Conservation (phyloP, 257 asterid genomes). For the Catharanthus roseus region DNA sequence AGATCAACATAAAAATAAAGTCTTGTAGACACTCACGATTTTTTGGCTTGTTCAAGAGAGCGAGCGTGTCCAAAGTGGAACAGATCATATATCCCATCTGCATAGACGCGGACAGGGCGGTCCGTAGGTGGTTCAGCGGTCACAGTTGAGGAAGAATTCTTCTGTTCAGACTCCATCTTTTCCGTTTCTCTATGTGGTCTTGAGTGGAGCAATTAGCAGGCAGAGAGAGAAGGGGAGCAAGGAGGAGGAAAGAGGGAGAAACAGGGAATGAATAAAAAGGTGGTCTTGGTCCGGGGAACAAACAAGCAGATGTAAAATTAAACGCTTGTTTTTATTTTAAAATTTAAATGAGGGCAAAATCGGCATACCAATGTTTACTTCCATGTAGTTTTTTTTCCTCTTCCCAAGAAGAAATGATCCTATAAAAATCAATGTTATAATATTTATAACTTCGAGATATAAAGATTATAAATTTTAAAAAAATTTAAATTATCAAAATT, state of each 20-base stretch:
- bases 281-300: neutral
- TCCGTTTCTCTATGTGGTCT: constrained; percentile 1
- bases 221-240: no score
- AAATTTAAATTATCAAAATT: no score
- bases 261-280: neutral
- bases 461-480: no score
- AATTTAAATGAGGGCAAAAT: no score
- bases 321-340: no score
- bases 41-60: constrained; percentile 94
- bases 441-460: no score
- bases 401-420: no score
- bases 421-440: no score
- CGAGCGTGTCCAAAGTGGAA: constrained; percentile 99
- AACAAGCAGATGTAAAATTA: no score
- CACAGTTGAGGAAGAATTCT: neutral
- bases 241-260: neutral
- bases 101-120: constrained; percentile 79
- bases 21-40: constrained; percentile 31
- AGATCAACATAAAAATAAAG: neutral
- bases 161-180: constrained; percentile 13
- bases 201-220: neutral
- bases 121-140: constrained; percentile 44
- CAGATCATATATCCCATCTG: constrained; percentile 99
- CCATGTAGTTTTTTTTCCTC: no score
- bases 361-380: no score